Conservation (phyloP, 495 filamentous ascomycete species). For the Cairneyella variabilis region DNA sequence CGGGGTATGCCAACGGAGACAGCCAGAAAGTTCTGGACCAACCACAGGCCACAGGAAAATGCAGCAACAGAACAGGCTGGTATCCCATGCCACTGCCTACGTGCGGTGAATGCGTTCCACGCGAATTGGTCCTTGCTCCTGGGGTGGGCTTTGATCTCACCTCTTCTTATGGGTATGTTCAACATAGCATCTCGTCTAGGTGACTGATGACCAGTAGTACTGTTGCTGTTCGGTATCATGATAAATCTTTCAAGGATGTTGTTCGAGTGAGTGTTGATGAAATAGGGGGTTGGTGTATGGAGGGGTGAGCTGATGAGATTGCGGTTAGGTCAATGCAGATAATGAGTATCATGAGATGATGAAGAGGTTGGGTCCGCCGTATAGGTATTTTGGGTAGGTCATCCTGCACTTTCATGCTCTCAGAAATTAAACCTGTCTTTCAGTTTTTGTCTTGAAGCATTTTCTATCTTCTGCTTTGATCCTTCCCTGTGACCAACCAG, state of each 20-base stretch:
- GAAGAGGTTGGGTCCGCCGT: background rate
- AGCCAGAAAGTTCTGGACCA: no score
- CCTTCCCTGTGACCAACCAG: no score
- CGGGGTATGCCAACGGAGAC: no score
- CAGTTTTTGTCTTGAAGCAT: no score
- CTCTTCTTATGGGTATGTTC: conserved; percentile 5
- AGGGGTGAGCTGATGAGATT: background rate
- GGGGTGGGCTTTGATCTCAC: conserved; percentile 5
- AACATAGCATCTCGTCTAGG: background rate
- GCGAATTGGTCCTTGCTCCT: conserved; percentile 6
- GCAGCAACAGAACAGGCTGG: no score
- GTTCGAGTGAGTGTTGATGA: background rate
- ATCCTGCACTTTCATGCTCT: background rate
- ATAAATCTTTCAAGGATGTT: background rate
- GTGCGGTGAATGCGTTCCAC: conserved; percentile 5
- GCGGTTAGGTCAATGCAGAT: background rate
- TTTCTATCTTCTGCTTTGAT: no score
- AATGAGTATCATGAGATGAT: background rate
- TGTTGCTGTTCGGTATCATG: conserved; percentile 4
- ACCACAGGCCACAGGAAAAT: no score
- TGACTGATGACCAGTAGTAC: background rate
- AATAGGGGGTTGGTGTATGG: background rate
- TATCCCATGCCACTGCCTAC: no score
- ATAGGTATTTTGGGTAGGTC: background rate
- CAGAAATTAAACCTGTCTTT: background rate